Conservation (phyloP, 2,329 filamentous ascomycete genomes). For the Arthroderma uncinatum region DNA sequence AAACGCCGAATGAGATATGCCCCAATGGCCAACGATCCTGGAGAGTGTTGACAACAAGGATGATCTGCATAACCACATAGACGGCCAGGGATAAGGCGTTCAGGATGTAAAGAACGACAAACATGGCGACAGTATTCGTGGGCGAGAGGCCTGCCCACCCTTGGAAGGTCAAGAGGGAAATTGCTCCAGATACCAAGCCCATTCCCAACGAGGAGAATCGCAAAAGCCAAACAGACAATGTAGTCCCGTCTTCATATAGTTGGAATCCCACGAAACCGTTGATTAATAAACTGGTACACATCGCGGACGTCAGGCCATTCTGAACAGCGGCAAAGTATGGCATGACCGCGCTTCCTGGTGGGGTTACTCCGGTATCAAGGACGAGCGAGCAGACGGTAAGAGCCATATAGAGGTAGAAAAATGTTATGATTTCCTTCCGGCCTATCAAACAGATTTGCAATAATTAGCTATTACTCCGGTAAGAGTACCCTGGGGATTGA, state of each 20-base stretch:
- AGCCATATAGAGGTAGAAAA: conserved; percentile 95
- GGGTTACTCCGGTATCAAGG: conserved; percentile 84
- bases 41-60: conserved; percentile 79
- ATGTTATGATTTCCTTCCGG: conserved; percentile 64
- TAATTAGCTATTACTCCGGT: conserved; percentile 1
- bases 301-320: conserved; percentile 69
- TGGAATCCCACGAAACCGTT: conserved; percentile 98
- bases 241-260: conserved; percentile 92
- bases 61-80: conserved; percentile 75
- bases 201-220: conserved; percentile 65
- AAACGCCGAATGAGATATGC: conserved; percentile 77
- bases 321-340: conserved; percentile 88
- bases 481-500: not conserved
- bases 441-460: conserved; percentile 31
- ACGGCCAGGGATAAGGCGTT: conserved; percentile 78
- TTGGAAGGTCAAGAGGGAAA: conserved; percentile 87
- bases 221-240: conserved; percentile 85
- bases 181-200: conserved; percentile 75
- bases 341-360: conserved; percentile 66
- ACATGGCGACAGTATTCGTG: conserved; percentile 75
- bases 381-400: conserved; percentile 80
- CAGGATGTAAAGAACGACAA: conserved; percentile 82
- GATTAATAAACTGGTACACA: conserved; percentile 81
- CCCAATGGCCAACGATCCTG: conserved; percentile 93
- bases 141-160: conserved; percentile 76